Evolutionary conservation across 1,284 basidiomycete species (phyloP).

Genomic region (Sutorius eximius): DNA sequence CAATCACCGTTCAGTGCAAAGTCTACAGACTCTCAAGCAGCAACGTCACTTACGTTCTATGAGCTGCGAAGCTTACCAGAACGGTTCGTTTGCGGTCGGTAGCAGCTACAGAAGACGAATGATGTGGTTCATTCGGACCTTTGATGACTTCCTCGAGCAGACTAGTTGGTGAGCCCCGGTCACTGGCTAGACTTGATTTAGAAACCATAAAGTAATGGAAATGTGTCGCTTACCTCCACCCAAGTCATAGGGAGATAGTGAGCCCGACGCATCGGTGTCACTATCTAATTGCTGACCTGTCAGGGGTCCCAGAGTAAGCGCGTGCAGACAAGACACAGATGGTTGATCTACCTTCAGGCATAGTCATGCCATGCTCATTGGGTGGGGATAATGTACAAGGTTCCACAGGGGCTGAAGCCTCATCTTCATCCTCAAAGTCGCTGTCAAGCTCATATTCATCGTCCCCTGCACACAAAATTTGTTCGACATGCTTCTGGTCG

Average conservation of each 20-base stretch:
- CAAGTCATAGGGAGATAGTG: conserved; percentile 12
- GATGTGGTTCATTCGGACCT: not conserved
- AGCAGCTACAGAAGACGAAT: not conserved
- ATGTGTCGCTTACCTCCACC: conserved; percentile 6
- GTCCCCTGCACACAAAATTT: conserved; percentile 15
- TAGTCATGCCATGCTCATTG: not conserved
- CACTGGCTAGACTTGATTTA: conserved; percentile 15
- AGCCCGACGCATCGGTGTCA: not conserved
- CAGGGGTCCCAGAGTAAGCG: not conserved
- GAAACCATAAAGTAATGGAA: not conserved
- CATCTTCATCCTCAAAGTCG: conserved; percentile 27
- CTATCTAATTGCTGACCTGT: conserved; percentile 11
- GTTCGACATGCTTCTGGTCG: not conserved
- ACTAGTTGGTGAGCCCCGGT: not conserved
- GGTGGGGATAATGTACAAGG: not conserved
- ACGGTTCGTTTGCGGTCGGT: conserved; percentile 7
- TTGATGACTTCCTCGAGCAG: conserved; percentile 8
- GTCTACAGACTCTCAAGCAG: not conserved
- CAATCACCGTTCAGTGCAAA: not conserved
- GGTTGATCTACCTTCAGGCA: conserved; percentile 6
- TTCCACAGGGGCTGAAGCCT: not conserved
- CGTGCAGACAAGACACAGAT: not conserved
- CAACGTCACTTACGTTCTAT: conserved; percentile 27
- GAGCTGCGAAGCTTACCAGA: conserved; percentile 23
- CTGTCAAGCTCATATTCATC: conserved; percentile 30